Conservation (phyloP, 805 yeast genomes). For the Kazachstania psychrophila region DNA sequence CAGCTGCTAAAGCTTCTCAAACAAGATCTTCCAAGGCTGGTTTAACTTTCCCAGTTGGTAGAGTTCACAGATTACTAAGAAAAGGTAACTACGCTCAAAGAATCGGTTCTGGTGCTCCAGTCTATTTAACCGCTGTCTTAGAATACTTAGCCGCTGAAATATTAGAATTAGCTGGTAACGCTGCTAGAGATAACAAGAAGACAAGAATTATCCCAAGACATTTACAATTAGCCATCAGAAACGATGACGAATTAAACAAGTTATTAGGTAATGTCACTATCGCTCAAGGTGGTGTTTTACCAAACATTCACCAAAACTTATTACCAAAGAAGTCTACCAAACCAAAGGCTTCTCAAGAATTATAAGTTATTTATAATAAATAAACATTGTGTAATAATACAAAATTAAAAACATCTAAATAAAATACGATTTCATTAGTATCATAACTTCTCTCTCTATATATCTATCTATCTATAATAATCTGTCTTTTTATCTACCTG, state of each 20-base stretch:
- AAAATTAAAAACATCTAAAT: too few relatives aligned
- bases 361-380: conserved; percentile 29
- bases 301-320: conserved; percentile 90
- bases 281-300: conserved; percentile 99
- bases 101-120: conserved; percentile 99
- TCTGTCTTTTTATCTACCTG: conserved; percentile 23
- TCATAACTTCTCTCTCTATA: not conserved
- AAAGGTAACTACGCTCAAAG: conserved; percentile 98
- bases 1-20: conserved; percentile 91
- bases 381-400: too few relatives aligned
- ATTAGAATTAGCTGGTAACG: conserved; percentile 96
- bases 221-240: conserved; percentile 96
- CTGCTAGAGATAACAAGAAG: conserved; percentile 98
- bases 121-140: conserved; percentile 90
- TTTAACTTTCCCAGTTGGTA: conserved; percentile 98
- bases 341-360: conserved; percentile 58
- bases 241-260: conserved; percentile 97
- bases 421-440: not conserved
- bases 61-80: conserved; percentile 94
- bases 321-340: conserved; percentile 69
- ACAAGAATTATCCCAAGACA: conserved; percentile 98
- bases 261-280: conserved; percentile 87
- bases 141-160: conserved; percentile 98
- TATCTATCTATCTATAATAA: too few relatives aligned
- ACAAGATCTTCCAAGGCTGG: conserved; percentile 99